Percentiles rank a stretch among this genome's conserved stretches.
Conservation (phyloP, 352 stramenopile species). For the Poterioochromonas sp. region DNA sequence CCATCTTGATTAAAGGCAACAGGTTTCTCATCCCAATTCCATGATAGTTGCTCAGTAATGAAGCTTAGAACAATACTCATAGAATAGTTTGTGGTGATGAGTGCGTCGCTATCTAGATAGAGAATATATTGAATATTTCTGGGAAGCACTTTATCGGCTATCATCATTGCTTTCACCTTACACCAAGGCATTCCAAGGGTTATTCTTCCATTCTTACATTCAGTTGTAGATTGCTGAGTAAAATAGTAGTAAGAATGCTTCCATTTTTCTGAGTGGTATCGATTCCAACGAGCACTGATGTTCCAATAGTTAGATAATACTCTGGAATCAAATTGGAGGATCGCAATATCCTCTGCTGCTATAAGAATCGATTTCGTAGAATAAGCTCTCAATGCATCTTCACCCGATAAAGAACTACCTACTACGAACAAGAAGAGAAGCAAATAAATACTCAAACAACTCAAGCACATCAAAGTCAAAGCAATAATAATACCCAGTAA, state of each 20-base stretch:
- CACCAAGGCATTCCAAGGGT: not conserved
- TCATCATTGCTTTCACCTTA: constrained; percentile 19
- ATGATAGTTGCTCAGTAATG: not conserved
- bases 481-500: too few relatives aligned
- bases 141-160: not conserved
- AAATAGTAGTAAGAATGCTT: constrained; percentile 9
- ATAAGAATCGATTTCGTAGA: too few relatives aligned
- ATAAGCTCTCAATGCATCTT: too few relatives aligned
- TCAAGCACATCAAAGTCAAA: too few relatives aligned
- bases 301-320: constrained; percentile 1
- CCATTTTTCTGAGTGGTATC: not conserved
- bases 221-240: not conserved
- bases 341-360: not conserved
- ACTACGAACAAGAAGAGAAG: too few relatives aligned
- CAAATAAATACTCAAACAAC: too few relatives aligned
- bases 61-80: not conserved
- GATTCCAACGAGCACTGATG: not conserved
- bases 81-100: constrained; percentile 2
- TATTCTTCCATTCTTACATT: not conserved
- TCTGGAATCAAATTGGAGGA: constrained; percentile 14
- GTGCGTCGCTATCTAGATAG: constrained; percentile 14
- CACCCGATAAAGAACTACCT: too few relatives aligned
- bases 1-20: constrained; percentile 32
- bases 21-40: not conserved
- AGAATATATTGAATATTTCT: not conserved